Evolutionary conservation across 257 asterid genomes (phyloP), one percentile per base, ranked within the genome.

Genomic region (Solanum gracilifrons): DNA sequence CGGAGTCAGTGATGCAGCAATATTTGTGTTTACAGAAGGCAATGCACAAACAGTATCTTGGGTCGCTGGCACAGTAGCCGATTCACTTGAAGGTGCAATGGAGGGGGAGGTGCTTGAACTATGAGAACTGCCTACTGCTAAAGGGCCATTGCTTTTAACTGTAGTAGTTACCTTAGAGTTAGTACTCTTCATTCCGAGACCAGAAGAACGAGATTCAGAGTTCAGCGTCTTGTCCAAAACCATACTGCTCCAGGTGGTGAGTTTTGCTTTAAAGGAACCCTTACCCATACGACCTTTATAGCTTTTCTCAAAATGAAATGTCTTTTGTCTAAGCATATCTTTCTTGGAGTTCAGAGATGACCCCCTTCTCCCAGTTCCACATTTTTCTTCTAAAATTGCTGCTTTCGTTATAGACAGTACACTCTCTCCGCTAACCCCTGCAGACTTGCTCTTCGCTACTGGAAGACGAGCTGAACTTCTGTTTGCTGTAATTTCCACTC

Each of bases 241-340:
- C 98, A 94, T 92, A 90, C 92, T 92, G 87, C 94, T 93, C 95
- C 95, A 92, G 31, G 96, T 91, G 60, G 96, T 92, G 16, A 93
- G 93, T 85, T 90, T 94, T 43, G 98, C 94, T 90, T 94, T 94
- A 62, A 93, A 91, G 88, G 95, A 90, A 66, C 98, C 94, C 91
- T 94, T 96, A 9, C 95, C 87, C 79, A 90, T 84, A 27, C 95
- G 93, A 9, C 96, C 96, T 89, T 90, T 94, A 89, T 90, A 91
- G 88, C 88, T 92, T 87, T 95, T 95, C 91, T 94, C 98, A 62
- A 91, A 89, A 55, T 91, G 98, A 91, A 91, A 88, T 9, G 94
- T 35, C 92, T 93, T 95, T 86, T 95, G 98, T 51, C 95, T 94
- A 89, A 91, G 94, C 92, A 92, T 85, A 83, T 94, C 98, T 73